Conservation (phyloP, 208 protist genomes). For the Trypanosoma melophagium region DNA sequence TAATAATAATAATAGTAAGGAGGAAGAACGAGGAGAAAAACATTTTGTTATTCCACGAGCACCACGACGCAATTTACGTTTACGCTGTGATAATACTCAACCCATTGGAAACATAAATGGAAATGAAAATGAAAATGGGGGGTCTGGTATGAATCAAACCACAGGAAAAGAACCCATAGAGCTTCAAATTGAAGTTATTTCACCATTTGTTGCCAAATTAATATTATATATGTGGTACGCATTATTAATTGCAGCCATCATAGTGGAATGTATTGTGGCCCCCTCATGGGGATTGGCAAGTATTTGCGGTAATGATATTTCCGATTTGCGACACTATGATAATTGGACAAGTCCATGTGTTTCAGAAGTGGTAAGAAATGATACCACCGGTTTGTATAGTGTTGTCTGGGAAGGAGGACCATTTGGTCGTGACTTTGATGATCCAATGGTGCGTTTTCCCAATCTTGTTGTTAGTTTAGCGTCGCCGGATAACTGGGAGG, state of each 20-base stretch:
- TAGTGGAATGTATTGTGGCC: conserved; percentile 54
- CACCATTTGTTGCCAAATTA: conserved; percentile 33
- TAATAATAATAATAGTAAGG: too few species aligned
- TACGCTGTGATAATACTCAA: neutral
- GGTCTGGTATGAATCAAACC: neutral
- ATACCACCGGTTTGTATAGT: conserved; percentile 19
- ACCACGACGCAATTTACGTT: conserved; percentile 12
- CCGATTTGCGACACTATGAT: conserved; percentile 32
- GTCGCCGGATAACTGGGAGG: conserved; percentile 2
- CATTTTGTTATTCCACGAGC: conserved; percentile 22
- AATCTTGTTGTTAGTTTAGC: conserved; percentile 49
- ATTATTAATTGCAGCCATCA: conserved; percentile 43
- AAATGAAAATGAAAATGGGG: neutral
- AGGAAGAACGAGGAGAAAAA: neutral
- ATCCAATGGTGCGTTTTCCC: conserved; percentile 37
- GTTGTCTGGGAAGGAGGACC: conserved; percentile 41
- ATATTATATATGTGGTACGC: conserved; percentile 69
- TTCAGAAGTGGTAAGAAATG: conserved; percentile 9
- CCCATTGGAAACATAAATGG: neutral
- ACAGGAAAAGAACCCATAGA: conserved; percentile 49
- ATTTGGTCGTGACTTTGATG: conserved; percentile 18
- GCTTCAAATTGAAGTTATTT: conserved; percentile 76
- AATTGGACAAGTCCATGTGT: conserved; percentile 36
- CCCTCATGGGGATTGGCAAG: conserved; percentile 59
- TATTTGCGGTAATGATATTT: conserved; percentile 46